phyloP scores from a whole-genome alignment of 345 rosid species.

The Sonneratia caseolaris region DNA sequence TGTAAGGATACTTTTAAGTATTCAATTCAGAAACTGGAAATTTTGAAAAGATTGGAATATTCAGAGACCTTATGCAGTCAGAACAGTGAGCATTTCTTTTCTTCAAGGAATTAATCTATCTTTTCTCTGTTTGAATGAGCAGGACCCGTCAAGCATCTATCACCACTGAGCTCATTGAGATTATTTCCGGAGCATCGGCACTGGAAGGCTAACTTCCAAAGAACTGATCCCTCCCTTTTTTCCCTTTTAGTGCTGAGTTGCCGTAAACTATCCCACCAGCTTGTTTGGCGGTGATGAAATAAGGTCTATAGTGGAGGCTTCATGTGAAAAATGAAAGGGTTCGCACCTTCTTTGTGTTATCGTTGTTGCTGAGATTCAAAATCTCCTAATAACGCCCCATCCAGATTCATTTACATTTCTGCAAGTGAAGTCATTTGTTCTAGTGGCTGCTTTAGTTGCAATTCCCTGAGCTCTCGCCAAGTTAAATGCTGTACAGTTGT shows the following conservation, averaged over 20 bases:
- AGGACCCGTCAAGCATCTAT: conserved; percentile 99
- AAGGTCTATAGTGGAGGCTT: conserved; percentile 21
- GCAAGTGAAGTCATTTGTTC: neutral
- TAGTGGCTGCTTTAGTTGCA: too few relatives aligned
- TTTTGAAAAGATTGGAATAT: neutral
- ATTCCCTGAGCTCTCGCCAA: too few relatives aligned
- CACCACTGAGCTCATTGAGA: conserved; percentile 93
- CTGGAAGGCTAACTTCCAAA: conserved; percentile 44
- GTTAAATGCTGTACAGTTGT: too few relatives aligned
- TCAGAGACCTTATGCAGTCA: neutral
- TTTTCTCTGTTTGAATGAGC: conserved; percentile 12
- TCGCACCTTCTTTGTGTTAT: neutral
- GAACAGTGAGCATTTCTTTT: neutral
- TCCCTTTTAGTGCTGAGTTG: neutral
- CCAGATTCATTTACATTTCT: neutral
- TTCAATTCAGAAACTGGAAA: neutral
- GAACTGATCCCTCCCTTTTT: neutral
- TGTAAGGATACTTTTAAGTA: too few relatives aligned
- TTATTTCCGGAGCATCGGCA: conserved; percentile 95
- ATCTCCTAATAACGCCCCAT: neutral
- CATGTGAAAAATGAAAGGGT: neutral
- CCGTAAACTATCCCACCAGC: neutral
- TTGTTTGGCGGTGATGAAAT: conserved; percentile 24
- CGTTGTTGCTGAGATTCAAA: neutral
- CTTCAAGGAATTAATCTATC: neutral